Evolutionary conservation across 176 grass and related monocot species (phyloP).

Genomic region (Raddia guianensis): DNA sequence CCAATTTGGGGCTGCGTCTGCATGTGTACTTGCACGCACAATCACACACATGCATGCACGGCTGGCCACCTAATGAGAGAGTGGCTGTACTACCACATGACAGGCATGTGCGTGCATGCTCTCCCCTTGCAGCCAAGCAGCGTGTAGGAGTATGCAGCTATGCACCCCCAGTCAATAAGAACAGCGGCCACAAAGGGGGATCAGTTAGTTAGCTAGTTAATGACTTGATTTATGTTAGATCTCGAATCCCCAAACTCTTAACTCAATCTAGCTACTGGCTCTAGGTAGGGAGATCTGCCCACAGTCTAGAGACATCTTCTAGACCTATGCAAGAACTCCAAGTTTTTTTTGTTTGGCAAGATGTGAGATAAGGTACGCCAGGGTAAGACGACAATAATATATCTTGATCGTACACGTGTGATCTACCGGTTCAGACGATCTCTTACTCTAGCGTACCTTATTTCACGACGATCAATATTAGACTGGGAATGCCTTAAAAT

Average conservation of each 20-base stretch:
- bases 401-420: too few relatives aligned
- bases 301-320: background rate
- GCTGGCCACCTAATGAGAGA: conserved; percentile 16
- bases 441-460: too few relatives aligned
- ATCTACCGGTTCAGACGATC: too few relatives aligned
- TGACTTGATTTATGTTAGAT: conserved; percentile 11
- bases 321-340: background rate
- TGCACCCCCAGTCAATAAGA: conserved; percentile 22
- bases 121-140: background rate
- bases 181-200: conserved; percentile 14
- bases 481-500: too few relatives aligned
- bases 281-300: background rate
- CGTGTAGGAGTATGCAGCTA: background rate
- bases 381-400: too few relatives aligned
- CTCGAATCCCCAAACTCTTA: background rate
- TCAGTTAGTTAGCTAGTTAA: conserved; percentile 3
- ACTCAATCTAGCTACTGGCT: background rate
- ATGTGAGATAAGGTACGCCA: too few relatives aligned
- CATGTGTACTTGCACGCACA: background rate
- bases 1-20: background rate
- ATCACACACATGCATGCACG: conserved; percentile 16
- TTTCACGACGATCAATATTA: too few relatives aligned
- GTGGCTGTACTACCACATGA: conserved; percentile 32
- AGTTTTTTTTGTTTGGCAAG: background rate
- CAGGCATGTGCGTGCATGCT: conserved; percentile 45